Base-by-base conservation (phyloP, 768 basidiomycete genomes). In the Mycena sanguinolenta region DNA sequence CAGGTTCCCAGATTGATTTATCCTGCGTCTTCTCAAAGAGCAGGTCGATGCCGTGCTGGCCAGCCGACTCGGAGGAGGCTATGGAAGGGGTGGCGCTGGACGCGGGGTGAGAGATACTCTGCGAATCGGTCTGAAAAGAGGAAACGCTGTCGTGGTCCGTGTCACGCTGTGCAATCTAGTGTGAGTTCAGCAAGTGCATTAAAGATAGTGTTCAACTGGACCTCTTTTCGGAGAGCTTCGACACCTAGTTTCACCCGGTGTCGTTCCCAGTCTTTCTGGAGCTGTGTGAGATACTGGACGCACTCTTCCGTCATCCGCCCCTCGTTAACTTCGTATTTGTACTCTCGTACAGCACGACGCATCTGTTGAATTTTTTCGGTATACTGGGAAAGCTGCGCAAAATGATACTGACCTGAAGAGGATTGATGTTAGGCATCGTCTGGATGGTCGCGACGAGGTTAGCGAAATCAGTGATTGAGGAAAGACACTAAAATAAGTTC, bases 221-320 rank as follows among this genome's bases (percentile, higher is more conserved):
- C 93, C 89, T 96, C 94, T 81, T 91, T 93, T 69, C 93, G 91
- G 38, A 96, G 82, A 12, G 92, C 91, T 75, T 95, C 92, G 12
- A 97, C 95, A 4, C 95, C 94, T 36, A 94, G 83, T 77, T 95
- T 94, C 36, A 97, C 90, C 52, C 96, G 86, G 78, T 95, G 92
- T 65, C 95, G 85, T 80, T 99, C 97, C 97, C 97, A 99, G 78
- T 99, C 97, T 77, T 95, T 97, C 81, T 98, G 97, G 12, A 99
- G 84, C 75, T 99, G 97, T 3, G 90, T 93, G 30, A 99, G 88
- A 75, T 99, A 99, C 82, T 98, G 95, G 44, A 89, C 85, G 77
- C 97, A 99, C 79, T 99, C 98, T 27, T 99, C 96, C 3, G 91
- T 93, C 95, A 99, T 98, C 69, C 87, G 87, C 1, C 90, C 87